Base-by-base conservation (phyloP, 2,329 filamentous ascomycete species). In the Metarhizium humberi region DNA sequence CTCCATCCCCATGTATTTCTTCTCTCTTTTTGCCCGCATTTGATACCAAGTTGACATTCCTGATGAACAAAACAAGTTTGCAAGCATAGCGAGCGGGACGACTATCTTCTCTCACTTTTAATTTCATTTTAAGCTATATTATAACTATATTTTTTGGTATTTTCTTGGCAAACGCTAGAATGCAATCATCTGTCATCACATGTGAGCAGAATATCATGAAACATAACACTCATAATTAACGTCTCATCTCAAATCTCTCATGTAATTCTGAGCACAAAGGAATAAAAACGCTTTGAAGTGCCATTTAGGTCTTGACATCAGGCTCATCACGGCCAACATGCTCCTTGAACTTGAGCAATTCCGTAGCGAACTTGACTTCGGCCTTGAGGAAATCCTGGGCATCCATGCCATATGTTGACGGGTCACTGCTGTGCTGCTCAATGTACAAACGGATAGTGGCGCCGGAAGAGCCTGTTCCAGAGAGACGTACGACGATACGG, bases 361-460 rank as follows among this genome's bases (percentile, higher is more conserved):
- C 82, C 3, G 90, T 88, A 25, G 92, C 90, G 63, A 96, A 82
- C 69, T 86, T 81, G 66, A 99, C 90, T 69, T 95, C 90, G 56
- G 90, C 88, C 78, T 89, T 87, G 65, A 99, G 80, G 78, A 95
- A 99, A 56, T 92, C 91, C 75, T 99, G 94, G 14, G 92, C 91
- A 71, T 95, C 90, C 66, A 87, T 71, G 56, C 78, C 82, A 68
- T 94, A 95, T 57, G 85, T 91, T 59, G 81, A 85, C 59, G 85
- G 78, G 67, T 97, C 90, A 60, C 77, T 82, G 72, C 89, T 92
- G 78, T 97, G 89, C 79, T 94, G 92, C 82, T 99, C 94, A 63
- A 99, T 86, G 74, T 99, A 99, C 62, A 99, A 79, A 60, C 94
- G 88, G 69, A 99, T 97, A 36, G 94, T 99, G 50, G 94, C 94